A percentile compares a stretch with the other conserved stretches of the same genome.
These are phyloP conservation scores for Claviceps fusiformis DNA, from an alignment of 2,329 filamentous ascomycete species.

Conservation along the genomic window DNA sequence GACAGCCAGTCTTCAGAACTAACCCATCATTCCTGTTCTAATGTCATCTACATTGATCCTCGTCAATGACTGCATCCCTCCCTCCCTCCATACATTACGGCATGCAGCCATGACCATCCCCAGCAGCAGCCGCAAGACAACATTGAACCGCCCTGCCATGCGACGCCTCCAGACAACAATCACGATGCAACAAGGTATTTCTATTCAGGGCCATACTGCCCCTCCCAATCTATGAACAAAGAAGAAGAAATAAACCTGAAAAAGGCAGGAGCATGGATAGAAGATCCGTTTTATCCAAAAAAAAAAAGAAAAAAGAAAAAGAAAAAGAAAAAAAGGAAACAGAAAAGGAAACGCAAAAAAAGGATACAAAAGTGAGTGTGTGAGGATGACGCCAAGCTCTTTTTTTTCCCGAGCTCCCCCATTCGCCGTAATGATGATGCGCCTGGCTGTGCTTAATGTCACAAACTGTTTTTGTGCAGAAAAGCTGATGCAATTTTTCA, in stretches of 20 bases:
- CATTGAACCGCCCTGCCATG: too few species aligned
- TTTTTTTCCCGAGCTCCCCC: neutral
- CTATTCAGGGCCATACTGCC: neutral
- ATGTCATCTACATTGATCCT: too few species aligned
- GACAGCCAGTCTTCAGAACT: too few species aligned
- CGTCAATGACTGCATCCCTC: too few species aligned
- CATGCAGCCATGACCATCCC: too few species aligned
- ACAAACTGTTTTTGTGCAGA: neutral
- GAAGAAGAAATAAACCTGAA: neutral
- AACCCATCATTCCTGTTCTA: too few species aligned
- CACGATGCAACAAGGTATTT: neutral
- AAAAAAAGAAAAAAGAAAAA: neutral
- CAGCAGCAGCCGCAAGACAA: too few species aligned
- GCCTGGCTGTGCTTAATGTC: conserved; percentile 1
- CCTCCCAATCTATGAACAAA: neutral
- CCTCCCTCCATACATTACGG: too few species aligned
- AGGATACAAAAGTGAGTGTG: neutral
- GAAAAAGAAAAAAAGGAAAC: neutral
- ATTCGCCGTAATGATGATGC: neutral
- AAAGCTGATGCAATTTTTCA: neutral
- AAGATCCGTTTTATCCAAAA: neutral
- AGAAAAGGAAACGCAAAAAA: neutral
- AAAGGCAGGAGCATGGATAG: neutral
- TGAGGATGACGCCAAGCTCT: neutral
- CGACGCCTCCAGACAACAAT: too few species aligned